A percentile compares a stretch with the other conserved stretches of the same genome.
phyloP scores from a whole-genome alignment of 768 basidiomycete species.

The Suillus paluster region DNA sequence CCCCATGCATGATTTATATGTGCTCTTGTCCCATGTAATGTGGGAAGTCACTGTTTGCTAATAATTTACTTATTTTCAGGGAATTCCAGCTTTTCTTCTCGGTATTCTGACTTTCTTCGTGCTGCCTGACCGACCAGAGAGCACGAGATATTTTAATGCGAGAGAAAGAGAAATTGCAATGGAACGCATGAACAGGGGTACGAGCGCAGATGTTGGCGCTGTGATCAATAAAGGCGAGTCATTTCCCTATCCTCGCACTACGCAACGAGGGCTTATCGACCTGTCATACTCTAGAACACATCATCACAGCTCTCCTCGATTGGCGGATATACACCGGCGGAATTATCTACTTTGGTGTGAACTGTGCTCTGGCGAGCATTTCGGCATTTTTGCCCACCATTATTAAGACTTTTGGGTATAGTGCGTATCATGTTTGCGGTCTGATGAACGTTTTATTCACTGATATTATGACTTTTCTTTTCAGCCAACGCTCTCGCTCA shows the following conservation, averaged over 20 bases:
- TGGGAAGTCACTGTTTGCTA: not conserved
- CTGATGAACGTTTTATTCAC: not conserved
- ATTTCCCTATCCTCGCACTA: not conserved
- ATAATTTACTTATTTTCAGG: slow-evolving; percentile 41
- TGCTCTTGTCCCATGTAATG: not conserved
- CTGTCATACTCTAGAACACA: slow-evolving; percentile 51
- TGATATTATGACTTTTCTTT: not conserved
- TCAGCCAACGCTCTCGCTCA: slow-evolving; percentile 69
- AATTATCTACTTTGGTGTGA: slow-evolving; percentile 78
- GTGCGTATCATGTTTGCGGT: slow-evolving; percentile 44
- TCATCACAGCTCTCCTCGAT: slow-evolving; percentile 65
- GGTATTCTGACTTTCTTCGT: slow-evolving; percentile 59
- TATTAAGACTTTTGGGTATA: slow-evolving; percentile 71
- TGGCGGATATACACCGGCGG: slow-evolving; percentile 75
- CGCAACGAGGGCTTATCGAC: not conserved
- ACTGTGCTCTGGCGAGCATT: slow-evolving; percentile 77
- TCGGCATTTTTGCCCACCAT: slow-evolving; percentile 87
- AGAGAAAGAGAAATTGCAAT: slow-evolving; percentile 63
- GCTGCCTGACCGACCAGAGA: slow-evolving; percentile 75
- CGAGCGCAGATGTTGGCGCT: slow-evolving; percentile 67
- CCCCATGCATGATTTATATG: not conserved
- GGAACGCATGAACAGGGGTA: slow-evolving; percentile 67
- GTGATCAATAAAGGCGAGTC: slow-evolving; percentile 62
- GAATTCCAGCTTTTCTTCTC: slow-evolving; percentile 67
- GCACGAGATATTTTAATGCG: slow-evolving; percentile 57